phyloP scores from a whole-genome alignment of 2,329 filamentous ascomycete genomes.

The Aspergillus fumigatus region DNA sequence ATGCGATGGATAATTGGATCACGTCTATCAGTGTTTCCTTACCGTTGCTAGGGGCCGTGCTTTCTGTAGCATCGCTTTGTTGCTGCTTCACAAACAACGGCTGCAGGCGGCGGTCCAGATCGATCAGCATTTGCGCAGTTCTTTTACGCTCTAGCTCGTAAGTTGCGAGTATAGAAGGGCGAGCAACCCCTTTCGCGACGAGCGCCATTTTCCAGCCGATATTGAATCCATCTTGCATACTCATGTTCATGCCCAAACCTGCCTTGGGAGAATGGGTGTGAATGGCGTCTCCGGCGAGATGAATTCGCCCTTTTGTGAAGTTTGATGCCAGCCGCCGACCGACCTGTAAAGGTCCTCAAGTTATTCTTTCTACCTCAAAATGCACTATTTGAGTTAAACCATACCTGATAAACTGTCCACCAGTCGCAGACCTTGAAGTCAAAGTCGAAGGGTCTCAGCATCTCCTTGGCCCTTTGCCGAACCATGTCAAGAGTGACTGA shows the following conservation, averaged over 20 bases:
- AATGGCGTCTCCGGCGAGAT: conserved; percentile 8
- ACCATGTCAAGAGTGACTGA: conserved; percentile 6
- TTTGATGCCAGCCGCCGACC: conserved; percentile 8
- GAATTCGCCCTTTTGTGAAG: conserved; percentile 7
- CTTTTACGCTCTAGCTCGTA: conserved; percentile 51
- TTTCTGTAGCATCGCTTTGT: neutral
- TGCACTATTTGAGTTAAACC: neutral
- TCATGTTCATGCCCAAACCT: conserved; percentile 22
- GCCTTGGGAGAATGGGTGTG: conserved; percentile 11
- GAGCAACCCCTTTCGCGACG: conserved; percentile 39
- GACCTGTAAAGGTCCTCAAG: neutral
- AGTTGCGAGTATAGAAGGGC: conserved; percentile 43
- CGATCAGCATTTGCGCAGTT: conserved; percentile 62
- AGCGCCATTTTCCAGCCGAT: conserved; percentile 52
- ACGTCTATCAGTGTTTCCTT: neutral
- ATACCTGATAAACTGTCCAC: conserved; percentile 11
- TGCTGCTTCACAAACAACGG: conserved; percentile 3
- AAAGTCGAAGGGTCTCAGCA: conserved; percentile 5
- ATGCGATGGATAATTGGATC: neutral
- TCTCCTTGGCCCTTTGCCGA: conserved; percentile 2
- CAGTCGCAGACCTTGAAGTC: conserved; percentile 10
- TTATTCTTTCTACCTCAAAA: neutral
- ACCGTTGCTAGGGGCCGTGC: neutral
- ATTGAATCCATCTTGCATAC: conserved; percentile 49
- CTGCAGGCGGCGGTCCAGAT: conserved; percentile 47